Evolutionary conservation across 139 green algal species (phyloP).

Genomic region (Picochlorum sp.): DNA sequence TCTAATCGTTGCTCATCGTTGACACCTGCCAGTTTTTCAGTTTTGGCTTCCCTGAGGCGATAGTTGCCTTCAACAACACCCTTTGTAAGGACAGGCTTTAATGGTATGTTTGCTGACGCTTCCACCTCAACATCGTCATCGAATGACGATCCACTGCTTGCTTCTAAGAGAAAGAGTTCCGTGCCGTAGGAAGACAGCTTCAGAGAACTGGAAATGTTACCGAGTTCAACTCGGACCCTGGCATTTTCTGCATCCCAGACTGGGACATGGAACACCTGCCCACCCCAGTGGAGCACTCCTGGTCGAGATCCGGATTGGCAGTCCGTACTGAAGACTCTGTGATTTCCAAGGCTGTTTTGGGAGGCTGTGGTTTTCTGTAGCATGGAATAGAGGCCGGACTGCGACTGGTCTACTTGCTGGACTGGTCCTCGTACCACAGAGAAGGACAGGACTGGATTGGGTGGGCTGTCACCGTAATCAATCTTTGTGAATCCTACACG

Average conservation of each 20-base stretch:
- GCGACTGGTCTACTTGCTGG: neutral
- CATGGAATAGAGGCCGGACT: neutral
- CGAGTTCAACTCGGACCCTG: slow-evolving; percentile 17
- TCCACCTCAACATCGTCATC: slow-evolving; percentile 18
- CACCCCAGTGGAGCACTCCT: slow-evolving; percentile 23
- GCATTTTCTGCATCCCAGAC: neutral
- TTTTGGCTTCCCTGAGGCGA: slow-evolving; percentile 16
- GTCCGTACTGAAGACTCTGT: slow-evolving; percentile 22
- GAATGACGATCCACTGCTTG: slow-evolving; percentile 9
- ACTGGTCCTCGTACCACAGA: slow-evolving; percentile 4
- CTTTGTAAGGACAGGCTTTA: slow-evolving; percentile 5
- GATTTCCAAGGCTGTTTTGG: neutral
- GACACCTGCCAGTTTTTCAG: neutral
- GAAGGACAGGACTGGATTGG: slow-evolving; percentile 20
- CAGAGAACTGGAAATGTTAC: slow-evolving; percentile 5
- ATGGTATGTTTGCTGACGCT: slow-evolving; percentile 7
- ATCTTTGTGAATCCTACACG: slow-evolving; percentile 22
- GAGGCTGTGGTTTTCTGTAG: neutral
- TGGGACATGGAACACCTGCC: slow-evolving; percentile 25
- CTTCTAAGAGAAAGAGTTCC: slow-evolving; percentile 23
- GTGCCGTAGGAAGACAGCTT: slow-evolving; percentile 16
- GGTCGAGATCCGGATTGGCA: slow-evolving; percentile 5
- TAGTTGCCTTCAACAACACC: slow-evolving; percentile 1
- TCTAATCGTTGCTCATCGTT: slow-evolving; percentile 8
- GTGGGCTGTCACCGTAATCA: slow-evolving; percentile 16